Conservation (phyloP, 2,329 filamentous ascomycete genomes). For the Colletotrichum ledebouriae region DNA sequence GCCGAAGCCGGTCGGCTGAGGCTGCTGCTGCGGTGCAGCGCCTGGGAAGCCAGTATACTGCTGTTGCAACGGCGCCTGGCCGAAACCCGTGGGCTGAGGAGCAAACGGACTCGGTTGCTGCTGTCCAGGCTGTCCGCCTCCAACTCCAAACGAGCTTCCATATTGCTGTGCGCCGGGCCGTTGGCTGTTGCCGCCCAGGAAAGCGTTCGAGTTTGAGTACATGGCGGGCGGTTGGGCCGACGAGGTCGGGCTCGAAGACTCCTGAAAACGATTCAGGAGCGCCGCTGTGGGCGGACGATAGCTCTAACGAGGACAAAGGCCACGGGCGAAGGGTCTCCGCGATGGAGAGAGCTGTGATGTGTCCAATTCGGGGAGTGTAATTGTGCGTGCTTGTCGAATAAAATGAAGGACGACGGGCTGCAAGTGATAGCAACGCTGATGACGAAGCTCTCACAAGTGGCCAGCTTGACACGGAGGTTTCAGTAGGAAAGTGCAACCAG, state of each 20-base stretch:
- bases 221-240: conserved; percentile 62
- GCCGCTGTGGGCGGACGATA: conserved; percentile 15
- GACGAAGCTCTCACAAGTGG: conserved; percentile 44
- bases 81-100: conserved; percentile 72
- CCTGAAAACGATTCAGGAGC: conserved; percentile 30
- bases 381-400: not conserved
- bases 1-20: conserved; percentile 59
- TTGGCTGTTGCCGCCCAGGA: conserved; percentile 83
- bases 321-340: conserved; percentile 34
- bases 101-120: conserved; percentile 69
- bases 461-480: conserved; percentile 44
- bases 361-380: conserved; percentile 9
- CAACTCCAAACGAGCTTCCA: conserved; percentile 63
- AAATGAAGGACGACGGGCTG: conserved; percentile 17
- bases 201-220: conserved; percentile 93
- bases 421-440: conserved; percentile 39
- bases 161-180: conserved; percentile 77
- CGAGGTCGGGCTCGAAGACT: conserved; percentile 35
- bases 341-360: conserved; percentile 6
- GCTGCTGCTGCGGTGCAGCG: conserved; percentile 68
- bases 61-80: conserved; percentile 66
- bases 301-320: conserved; percentile 8
- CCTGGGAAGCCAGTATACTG: conserved; percentile 73
- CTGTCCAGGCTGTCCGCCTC: conserved; percentile 59
- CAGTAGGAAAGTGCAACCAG: conserved; percentile 41